Evolutionary conservation across 345 rosid genomes (phyloP).

Genomic region (Fremontodendron californicum): DNA sequence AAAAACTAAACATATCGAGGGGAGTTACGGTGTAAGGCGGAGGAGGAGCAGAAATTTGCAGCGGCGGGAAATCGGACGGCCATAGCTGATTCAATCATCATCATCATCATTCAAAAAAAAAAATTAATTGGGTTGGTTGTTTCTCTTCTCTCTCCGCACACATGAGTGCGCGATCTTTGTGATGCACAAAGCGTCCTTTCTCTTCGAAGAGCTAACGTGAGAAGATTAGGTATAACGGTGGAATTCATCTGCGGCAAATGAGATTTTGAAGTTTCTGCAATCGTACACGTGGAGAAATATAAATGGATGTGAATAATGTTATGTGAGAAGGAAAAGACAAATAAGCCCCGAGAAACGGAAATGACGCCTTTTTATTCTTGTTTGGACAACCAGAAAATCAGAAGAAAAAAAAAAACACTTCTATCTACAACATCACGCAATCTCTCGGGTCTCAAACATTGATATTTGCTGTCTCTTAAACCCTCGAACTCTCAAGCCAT

Average conservation of each 20-base stretch:
- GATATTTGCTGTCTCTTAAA: conserved; percentile 5
- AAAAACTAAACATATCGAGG: not conserved
- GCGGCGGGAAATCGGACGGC: conserved; percentile 63
- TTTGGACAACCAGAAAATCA: not conserved
- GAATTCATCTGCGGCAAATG: not conserved
- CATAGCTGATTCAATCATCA: conserved; percentile 63
- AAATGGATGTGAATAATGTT: not conserved
- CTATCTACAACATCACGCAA: not conserved
- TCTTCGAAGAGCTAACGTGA: conserved; percentile 2
- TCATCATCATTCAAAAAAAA: not conserved
- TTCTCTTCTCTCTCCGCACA: not conserved
- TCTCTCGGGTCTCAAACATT: not conserved
- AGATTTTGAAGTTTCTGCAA: not conserved
- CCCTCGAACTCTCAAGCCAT: not conserved
- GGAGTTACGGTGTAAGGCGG: conserved; percentile 45
- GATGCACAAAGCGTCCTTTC: not conserved
- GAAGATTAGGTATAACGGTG: conserved; percentile 9
- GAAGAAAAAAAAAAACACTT: not conserved
- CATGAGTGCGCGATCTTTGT: not conserved
- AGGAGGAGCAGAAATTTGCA: conserved; percentile 44
- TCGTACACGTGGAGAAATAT: not conserved
- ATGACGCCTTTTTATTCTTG: not conserved
- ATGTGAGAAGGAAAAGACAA: not conserved
- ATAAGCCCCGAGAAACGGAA: not conserved
- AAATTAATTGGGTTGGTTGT: not conserved